Percentiles rank a stretch among this genome's conserved stretches.
Conservation (phyloP, 495 filamentous ascomycete genomes). For the Aspergillus asperescens region DNA sequence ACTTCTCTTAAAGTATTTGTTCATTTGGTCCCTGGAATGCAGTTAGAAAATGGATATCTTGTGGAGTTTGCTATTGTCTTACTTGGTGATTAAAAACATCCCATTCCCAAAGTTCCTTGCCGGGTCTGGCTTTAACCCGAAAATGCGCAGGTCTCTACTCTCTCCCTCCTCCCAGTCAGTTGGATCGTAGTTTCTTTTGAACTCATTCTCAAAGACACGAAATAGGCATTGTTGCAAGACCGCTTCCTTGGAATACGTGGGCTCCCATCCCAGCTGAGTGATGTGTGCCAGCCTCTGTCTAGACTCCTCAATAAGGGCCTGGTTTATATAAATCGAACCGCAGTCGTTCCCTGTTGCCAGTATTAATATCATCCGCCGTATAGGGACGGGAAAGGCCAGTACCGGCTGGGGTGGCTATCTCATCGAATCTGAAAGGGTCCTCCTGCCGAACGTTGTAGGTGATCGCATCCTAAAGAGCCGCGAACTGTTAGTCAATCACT, state of each 20-base stretch:
- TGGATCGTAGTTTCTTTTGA: background rate
- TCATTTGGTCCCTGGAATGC: no score
- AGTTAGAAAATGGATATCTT: no score
- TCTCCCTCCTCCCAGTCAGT: background rate
- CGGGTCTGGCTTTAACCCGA: no score
- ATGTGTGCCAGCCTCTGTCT: background rate
- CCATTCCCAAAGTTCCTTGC: no score
- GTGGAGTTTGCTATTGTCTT: no score
- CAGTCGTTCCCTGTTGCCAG: background rate
- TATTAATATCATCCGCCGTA: background rate
- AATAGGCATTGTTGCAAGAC: background rate
- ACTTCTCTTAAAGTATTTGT: no score
- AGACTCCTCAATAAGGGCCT: background rate
- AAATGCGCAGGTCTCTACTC: no score
- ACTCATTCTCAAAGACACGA: background rate
- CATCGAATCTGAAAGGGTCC: background rate
- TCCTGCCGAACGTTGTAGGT: background rate
- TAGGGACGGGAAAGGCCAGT: no score
- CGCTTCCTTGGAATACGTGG: background rate
- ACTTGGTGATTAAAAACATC: no score
- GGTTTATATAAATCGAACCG: background rate
- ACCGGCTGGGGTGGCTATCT: background rate
- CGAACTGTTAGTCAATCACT: background rate
- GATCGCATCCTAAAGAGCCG: background rate
- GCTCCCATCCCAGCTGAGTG: background rate